A percentile compares a stretch with the other conserved stretches of the same genome.
These are phyloP conservation scores for Hypoxylon sp. DNA, from an alignment of 2,329 filamentous ascomycete genomes.

Conservation along the genomic window DNA sequence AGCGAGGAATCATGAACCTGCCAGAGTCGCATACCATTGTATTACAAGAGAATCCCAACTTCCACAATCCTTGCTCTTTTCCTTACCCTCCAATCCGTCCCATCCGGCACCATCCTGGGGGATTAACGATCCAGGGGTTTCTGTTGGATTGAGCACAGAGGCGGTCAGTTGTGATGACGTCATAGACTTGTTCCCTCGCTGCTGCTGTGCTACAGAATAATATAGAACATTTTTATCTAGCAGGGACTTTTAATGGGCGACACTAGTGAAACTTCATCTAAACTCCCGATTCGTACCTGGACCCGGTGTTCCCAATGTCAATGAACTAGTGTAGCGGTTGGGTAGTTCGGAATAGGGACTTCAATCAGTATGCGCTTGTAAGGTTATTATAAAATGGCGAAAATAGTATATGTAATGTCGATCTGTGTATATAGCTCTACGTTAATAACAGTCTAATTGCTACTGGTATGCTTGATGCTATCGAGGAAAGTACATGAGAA, in stretches of 20 bases:
- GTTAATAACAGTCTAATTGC: not conserved
- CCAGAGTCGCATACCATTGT: not conserved
- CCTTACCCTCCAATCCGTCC: not conserved
- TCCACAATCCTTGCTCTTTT: not conserved
- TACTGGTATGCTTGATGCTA: not conserved
- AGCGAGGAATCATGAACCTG: not conserved
- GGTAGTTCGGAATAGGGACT: not conserved
- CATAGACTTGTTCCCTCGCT: not conserved
- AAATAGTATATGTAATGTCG: constrained; percentile 2
- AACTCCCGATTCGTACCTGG: constrained; percentile 23
- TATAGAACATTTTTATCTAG: not conserved
- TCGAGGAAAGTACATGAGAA: not conserved
- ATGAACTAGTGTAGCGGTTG: not conserved
- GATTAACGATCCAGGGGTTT: not conserved
- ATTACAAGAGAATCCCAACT: not conserved
- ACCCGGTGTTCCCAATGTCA: constrained; percentile 1
- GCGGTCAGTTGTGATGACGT: not conserved
- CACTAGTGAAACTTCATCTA: not conserved
- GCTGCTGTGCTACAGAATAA: not conserved
- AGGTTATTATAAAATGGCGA: not conserved
- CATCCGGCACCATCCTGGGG: not conserved
- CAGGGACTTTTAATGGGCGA: not conserved
- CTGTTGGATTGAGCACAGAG: not conserved
- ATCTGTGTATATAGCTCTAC: constrained; percentile 1
- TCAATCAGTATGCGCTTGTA: not conserved